A percentile compares a stretch with the other conserved stretches of the same genome.
phyloP scores from a whole-genome alignment of 352 stramenopile species.

The Vaucheria bursata region DNA sequence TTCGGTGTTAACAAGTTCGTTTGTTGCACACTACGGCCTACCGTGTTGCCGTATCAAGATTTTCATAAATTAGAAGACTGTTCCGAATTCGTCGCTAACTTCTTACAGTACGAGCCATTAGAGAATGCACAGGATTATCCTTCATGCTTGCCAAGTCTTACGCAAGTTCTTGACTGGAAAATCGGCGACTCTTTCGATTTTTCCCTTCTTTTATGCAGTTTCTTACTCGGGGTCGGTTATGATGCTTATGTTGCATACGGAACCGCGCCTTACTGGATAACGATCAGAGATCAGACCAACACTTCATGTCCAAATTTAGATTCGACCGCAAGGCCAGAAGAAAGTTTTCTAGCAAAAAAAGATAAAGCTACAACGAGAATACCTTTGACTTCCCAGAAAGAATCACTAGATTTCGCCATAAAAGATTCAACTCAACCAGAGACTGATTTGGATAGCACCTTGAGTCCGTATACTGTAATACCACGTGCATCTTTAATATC shows the following conservation, averaged over 20 bases:
- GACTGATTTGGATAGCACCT: too few relatives aligned
- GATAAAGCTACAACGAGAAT: too few relatives aligned
- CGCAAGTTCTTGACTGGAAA: conserved; percentile 70
- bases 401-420: not conserved
- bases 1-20: conserved; percentile 83
- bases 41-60: conserved; percentile 71
- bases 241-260: conserved; percentile 86
- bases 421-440: not conserved
- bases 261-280: conserved; percentile 56
- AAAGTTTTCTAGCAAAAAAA: conserved; percentile 3
- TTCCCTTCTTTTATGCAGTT: conserved; percentile 70
- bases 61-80: conserved; percentile 76
- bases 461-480: too few relatives aligned
- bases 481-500: too few relatives aligned
- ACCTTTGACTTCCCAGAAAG: not conserved
- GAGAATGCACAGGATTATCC: conserved; percentile 65
- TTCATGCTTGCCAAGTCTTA: conserved; percentile 60
- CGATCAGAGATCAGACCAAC: conserved; percentile 75
- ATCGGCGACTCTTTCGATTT: conserved; percentile 84
- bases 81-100: conserved; percentile 74
- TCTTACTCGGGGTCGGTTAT: conserved; percentile 82
- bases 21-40: conserved; percentile 82
- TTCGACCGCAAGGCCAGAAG: not conserved
- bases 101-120: conserved; percentile 83
- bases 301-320: conserved; percentile 55